Conservation (phyloP, 1,139 yeast species). For the Pichia sp. region DNA sequence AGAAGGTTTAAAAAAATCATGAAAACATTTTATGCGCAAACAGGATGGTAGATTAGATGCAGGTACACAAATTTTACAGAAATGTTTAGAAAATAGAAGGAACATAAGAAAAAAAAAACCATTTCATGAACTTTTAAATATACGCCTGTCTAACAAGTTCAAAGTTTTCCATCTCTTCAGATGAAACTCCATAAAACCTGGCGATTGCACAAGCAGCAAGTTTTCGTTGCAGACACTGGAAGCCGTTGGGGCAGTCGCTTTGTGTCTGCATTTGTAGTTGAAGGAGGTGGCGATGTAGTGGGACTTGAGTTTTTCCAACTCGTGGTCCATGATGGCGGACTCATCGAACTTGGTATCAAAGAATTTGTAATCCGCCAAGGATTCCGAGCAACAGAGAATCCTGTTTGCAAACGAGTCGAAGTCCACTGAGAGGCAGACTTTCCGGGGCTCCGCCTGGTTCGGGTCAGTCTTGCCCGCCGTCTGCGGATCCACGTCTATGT, state of each 20-base stretch:
- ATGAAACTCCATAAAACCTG: conserved; percentile 22
- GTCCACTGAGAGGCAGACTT: background rate
- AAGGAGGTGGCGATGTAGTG: conserved; percentile 1
- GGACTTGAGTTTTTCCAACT: conserved; percentile 5
- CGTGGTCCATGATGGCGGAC: conserved; percentile 12
- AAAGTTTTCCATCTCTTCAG: conserved; percentile 22
- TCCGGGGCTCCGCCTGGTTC: background rate
- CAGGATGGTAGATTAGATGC: background rate
- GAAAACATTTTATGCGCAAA: background rate
- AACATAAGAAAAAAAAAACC: background rate
- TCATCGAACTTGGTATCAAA: conserved; percentile 19
- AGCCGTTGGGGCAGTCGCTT: background rate
- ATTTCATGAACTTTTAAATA: conserved; percentile 15
- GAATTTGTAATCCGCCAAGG: conserved; percentile 19
- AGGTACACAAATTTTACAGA: background rate
- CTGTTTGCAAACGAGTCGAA: background rate
- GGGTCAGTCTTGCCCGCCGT: background rate
- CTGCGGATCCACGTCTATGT: background rate
- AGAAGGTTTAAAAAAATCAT: background rate
- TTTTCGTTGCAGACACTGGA: conserved; percentile 12
- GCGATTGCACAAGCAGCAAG: conserved; percentile 19
- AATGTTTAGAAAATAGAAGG: background rate
- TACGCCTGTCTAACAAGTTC: conserved; percentile 22
- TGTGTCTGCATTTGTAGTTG: background rate
- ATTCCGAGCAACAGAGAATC: conserved; percentile 14